Base-by-base conservation (phyloP, 331 rosid genomes). In the Pyracantha coccinea region DNA sequence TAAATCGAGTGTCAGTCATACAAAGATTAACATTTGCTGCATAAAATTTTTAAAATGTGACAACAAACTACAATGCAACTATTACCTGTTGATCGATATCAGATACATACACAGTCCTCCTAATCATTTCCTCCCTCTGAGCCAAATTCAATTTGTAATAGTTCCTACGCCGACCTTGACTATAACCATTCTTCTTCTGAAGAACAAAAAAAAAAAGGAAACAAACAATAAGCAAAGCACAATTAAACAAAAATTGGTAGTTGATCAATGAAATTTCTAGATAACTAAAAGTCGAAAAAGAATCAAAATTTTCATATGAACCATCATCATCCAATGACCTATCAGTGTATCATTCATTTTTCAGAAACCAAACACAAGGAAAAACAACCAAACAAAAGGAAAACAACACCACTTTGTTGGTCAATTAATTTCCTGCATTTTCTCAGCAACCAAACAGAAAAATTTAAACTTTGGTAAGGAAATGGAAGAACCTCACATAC, bases 41-140 rank as follows among this genome's bases (percentile, higher is more conserved):
- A 44, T 41, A 35, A 44, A 20, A 53, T 20, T 38, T 15, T 1
- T 2, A 38, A 33, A 71, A 53, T 23, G 59, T 11, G 38, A 33
- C 17, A 53, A 19, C 57, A 53, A 35, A 55, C 77, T 66, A 74
- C 63, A 31, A 63, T 62, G 74, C 59, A 73, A 63, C 38, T 71
- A 63, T 19, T 73, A 90, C 99, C 97, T 86, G 97, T 28, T 95
- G 99, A 85, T 95, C 99, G 76, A 95, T 95, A 82, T 95, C 98
- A 75, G 99, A 95, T 67, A 95, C 99, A 80, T 95, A 95, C 23
- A 95, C 99, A 11, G 99, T 92, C 90, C 99, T 95, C 85, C 92
- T 80, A 50, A 79, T 89, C 99, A 95, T 95, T 77, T 92, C 98
- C 54, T 95, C 99, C 71, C 96, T 76, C 83, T 86, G 93, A 41